These are phyloP conservation scores for Trametes cinnabarina DNA, from an alignment of 768 basidiomycete genomes.

Conservation along the genomic window DNA sequence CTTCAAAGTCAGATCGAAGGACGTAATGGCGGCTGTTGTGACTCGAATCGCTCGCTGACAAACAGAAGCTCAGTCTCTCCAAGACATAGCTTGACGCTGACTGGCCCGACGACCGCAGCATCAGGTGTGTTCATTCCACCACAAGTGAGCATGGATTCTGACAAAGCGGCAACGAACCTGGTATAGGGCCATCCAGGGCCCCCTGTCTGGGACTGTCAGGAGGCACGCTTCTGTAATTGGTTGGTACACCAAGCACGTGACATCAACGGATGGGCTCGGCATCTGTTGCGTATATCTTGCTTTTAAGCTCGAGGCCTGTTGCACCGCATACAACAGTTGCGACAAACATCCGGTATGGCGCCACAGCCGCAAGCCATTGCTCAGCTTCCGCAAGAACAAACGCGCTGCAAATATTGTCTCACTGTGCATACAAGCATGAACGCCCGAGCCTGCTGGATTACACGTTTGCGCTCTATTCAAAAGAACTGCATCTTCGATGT, in stretches of 20 bases:
- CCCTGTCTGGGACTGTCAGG: neutral
- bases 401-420: neutral
- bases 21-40: conserved; percentile 10
- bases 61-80: neutral
- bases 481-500: conserved; percentile 65
- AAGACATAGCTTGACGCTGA: neutral
- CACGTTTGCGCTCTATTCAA: conserved; percentile 16
- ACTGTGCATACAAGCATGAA: neutral
- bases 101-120: neutral
- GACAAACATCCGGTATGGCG: neutral
- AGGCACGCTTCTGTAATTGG: neutral
- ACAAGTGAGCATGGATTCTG: neutral
- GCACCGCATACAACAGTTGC: neutral
- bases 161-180: conserved; percentile 16
- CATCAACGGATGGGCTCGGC: neutral
- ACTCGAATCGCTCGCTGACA: conserved; percentile 8
- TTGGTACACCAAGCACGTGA: neutral
- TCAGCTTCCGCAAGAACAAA: neutral
- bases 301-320: neutral
- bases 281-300: neutral
- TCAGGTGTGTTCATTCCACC: neutral
- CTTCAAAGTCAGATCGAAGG: conserved; percentile 10
- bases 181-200: neutral
- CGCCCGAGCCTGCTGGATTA: neutral
- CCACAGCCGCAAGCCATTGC: neutral